Evolutionary conservation across 1,139 yeast species (phyloP), one percentile per base, ranked within the genome.

Genomic region (Magnusiomyces suaveolens): DNA sequence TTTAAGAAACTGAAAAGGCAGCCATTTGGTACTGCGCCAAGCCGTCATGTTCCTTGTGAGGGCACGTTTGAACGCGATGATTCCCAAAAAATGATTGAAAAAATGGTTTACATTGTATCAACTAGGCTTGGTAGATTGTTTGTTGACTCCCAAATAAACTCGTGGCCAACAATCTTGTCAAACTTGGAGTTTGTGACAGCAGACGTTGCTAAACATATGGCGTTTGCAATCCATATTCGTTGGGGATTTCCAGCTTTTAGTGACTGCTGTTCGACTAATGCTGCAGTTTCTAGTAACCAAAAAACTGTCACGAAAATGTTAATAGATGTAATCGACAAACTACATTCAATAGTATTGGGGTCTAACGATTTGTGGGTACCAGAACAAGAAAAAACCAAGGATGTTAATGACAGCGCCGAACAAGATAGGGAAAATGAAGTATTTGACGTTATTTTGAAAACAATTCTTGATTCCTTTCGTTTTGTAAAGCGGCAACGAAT

Each of bases 61-160:
- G 52, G 55, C 8, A 48, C 52, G n/a, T 36, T 50, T n/a, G 16
- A 36, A 1, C 14, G 20, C n/a, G 43, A 38, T 38, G 20, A 38
- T 16, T 6, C 43, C 6, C 16, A 38, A 14, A 38, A 4, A 38
- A 38, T 38, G 43, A 38, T 38, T 10, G 43, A 38, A 10, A 38
- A 38, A 38, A 38, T 38, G 43, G 18, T 38, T 16, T 39, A 44
- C 3, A 38, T 48, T 14, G 47, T 52, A 25, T 46, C 51, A 41
- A 24, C 50, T 2, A 38, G 20, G n/a, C 25, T 55, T 16, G 36
- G 49, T 2, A 38, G 32, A 12, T 23, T 48, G 1, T 29, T 55
- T 43, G 50, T 55, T 10, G 51, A 48, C 20, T 33, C 48, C 4
- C 29, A 29, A 10, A 32, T 50, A n/a, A 55, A 55, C 32, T 47